phyloP scores from a whole-genome alignment of 345 rosid species.

The Lumnitzera racemosa region DNA sequence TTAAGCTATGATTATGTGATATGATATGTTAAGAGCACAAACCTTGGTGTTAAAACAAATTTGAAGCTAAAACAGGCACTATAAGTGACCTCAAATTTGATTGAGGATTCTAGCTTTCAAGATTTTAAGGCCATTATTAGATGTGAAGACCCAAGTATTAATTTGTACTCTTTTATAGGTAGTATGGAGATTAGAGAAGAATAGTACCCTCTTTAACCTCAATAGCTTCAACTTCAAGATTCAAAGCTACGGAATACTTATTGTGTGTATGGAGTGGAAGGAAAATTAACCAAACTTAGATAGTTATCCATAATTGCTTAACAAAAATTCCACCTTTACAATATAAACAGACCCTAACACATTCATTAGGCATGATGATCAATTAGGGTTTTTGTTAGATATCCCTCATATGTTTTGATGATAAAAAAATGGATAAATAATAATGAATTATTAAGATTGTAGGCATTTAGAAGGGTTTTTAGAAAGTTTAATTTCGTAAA shows the following conservation, averaged over 20 bases:
- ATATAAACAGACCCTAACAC: too few species aligned
- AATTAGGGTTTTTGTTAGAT: too few species aligned
- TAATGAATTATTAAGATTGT: too few species aligned
- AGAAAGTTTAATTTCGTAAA: too few species aligned
- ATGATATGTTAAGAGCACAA: conserved; percentile 93
- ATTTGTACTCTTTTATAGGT: conserved; percentile 75
- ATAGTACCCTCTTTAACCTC: conserved; percentile 64
- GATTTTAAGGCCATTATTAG: conserved; percentile 57
- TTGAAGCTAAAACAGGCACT: conserved; percentile 77
- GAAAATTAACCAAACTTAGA: too few species aligned
- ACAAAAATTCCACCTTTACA: too few species aligned
- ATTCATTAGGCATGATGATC: too few species aligned
- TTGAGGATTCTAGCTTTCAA: conserved; percentile 56
- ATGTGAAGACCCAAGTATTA: conserved; percentile 96
- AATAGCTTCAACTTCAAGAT: conserved; percentile 86
- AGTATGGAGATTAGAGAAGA: conserved; percentile 60
- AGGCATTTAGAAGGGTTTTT: too few species aligned
- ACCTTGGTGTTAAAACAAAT: conserved; percentile 94
- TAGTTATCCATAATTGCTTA: too few species aligned
- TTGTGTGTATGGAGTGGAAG: conserved; percentile 70
- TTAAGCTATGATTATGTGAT: conserved; percentile 82
- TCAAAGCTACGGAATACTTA: conserved; percentile 89
- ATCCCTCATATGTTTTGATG: too few species aligned
- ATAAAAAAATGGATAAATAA: too few species aligned
- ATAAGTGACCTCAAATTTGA: conserved; percentile 48